Evolutionary conservation across 192 early-diverging fungal species (phyloP).

Genomic region (Geranomyces michiganensis): DNA sequence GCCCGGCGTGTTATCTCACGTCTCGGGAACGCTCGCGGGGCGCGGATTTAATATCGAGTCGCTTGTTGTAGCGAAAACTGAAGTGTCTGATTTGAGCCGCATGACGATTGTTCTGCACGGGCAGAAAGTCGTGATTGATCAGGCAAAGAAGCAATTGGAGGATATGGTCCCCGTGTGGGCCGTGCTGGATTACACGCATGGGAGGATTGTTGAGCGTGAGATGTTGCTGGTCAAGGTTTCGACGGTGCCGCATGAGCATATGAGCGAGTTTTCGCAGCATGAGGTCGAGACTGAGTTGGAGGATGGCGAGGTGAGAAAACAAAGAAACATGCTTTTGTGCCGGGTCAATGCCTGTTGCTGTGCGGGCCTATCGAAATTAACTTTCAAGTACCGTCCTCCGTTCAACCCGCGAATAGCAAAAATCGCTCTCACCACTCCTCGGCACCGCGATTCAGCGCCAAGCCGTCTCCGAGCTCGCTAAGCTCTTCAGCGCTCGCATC

Average conservation of each 20-base stretch:
- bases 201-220: conserved; percentile 89
- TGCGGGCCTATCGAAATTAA: not conserved
- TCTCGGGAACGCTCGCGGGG: conserved; percentile 78
- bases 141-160: conserved; percentile 92
- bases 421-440: conserved; percentile 49
- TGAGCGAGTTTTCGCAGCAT: conserved; percentile 28
- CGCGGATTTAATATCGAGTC: conserved; percentile 98
- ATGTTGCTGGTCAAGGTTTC: conserved; percentile 92
- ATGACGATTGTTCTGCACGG: conserved; percentile 97
- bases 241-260: conserved; percentile 56
- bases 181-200: conserved; percentile 93
- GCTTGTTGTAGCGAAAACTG: conserved; percentile 93
- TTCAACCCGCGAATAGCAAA: too few species aligned
- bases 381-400: too few species aligned
- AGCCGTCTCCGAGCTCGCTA: conserved; percentile 78
- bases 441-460: conserved; percentile 69
- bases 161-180: conserved; percentile 98
- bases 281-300: conserved; percentile 24
- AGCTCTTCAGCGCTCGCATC: conserved; percentile 83
- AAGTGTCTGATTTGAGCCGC: conserved; percentile 87
- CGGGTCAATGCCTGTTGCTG: too few species aligned
- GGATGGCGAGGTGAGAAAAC: conserved; percentile 8
- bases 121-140: conserved; percentile 79
- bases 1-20: conserved; percentile 58
- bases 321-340: too few species aligned